Evolutionary conservation across 192 early-diverging fungal genomes (phyloP).

Genomic region (Mortierella antarctica): DNA sequence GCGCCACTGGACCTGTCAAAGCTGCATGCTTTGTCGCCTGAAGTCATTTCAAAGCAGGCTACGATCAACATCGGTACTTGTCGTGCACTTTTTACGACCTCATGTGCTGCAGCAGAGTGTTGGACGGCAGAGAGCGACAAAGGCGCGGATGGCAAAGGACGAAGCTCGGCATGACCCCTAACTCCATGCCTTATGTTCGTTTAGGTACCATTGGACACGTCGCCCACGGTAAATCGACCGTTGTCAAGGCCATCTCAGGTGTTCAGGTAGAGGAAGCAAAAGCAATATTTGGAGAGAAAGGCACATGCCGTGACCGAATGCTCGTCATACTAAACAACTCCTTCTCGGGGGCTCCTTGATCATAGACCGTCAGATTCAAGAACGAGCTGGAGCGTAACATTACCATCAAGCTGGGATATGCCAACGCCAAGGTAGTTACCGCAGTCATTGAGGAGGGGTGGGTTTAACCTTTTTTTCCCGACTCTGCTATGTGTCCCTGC

Average conservation of each 20-base stretch:
- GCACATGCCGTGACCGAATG: not conserved
- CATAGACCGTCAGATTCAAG: slow-evolving; percentile 93
- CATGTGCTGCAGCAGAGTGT: not conserved
- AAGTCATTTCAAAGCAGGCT: slow-evolving; percentile 98
- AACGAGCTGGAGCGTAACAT: slow-evolving; percentile 99
- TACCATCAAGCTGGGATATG: slow-evolving; percentile 99
- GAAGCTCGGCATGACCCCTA: not conserved
- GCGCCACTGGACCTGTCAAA: slow-evolving; percentile 46
- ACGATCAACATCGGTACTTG: slow-evolving; percentile 97
- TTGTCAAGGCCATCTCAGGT: slow-evolving; percentile 98
- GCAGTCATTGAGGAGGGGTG: not conserved
- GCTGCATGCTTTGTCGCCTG: slow-evolving; percentile 86
- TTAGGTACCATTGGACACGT: slow-evolving; percentile 98
- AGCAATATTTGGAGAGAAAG: not conserved
- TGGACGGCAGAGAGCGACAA: not conserved
- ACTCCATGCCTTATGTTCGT: not conserved
- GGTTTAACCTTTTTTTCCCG: not conserved
- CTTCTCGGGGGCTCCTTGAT: not conserved
- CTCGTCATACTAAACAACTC: not conserved
- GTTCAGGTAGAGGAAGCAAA: slow-evolving; percentile 70
- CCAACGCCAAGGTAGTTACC: slow-evolving; percentile 89
- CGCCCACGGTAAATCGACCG: slow-evolving; percentile 99
- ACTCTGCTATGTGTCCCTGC: not conserved
- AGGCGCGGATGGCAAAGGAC: too few species aligned
- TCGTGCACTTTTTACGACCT: not conserved